These are phyloP conservation scores for Adansonia grandidieri DNA, from an alignment of 441 rosid genomes.

Conservation along the genomic window DNA sequence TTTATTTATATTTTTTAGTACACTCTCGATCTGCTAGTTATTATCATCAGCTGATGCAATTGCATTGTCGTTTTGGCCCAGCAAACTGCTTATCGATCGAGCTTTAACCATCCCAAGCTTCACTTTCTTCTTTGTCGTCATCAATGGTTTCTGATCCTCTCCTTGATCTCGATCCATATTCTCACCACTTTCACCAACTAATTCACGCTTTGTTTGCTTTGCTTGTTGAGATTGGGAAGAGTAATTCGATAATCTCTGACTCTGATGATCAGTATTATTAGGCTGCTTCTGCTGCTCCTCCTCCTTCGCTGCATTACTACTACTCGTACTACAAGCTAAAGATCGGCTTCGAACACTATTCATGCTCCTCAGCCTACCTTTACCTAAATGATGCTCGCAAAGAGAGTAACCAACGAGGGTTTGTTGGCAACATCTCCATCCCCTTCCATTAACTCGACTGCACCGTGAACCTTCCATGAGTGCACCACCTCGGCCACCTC, in stretches of 20 bases:
- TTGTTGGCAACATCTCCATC: conserved; percentile 94
- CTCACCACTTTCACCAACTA: conserved; percentile 1
- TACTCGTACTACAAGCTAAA: conserved; percentile 22
- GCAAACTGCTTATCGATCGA: conserved; percentile 87
- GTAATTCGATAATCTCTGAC: conserved; percentile 12
- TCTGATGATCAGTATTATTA: background rate
- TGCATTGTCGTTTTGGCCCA: conserved; percentile 53
- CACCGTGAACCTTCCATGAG: conserved; percentile 88
- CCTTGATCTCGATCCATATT: conserved; percentile 19
- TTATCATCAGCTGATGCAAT: conserved; percentile 26
- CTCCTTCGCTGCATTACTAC: conserved; percentile 30
- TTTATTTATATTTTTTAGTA: background rate
- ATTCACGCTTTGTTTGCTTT: conserved; percentile 20
- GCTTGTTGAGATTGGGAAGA: conserved; percentile 15
- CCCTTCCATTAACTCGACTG: conserved; percentile 92
- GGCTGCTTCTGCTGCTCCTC: background rate
- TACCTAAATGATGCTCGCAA: conserved; percentile 94
- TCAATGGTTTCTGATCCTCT: conserved; percentile 35
- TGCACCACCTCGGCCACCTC: conserved; percentile 46
- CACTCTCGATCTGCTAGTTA: conserved; percentile 6
- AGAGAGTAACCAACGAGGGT: conserved; percentile 91
- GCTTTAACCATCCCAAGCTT: conserved; percentile 94
- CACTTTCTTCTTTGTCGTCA: conserved; percentile 51
- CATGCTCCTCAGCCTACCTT: conserved; percentile 83
- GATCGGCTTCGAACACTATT: conserved; percentile 47